These are phyloP conservation scores for Cenchrus purpureus DNA, from an alignment of 176 grass and related monocot genomes.

Conservation along the genomic window DNA sequence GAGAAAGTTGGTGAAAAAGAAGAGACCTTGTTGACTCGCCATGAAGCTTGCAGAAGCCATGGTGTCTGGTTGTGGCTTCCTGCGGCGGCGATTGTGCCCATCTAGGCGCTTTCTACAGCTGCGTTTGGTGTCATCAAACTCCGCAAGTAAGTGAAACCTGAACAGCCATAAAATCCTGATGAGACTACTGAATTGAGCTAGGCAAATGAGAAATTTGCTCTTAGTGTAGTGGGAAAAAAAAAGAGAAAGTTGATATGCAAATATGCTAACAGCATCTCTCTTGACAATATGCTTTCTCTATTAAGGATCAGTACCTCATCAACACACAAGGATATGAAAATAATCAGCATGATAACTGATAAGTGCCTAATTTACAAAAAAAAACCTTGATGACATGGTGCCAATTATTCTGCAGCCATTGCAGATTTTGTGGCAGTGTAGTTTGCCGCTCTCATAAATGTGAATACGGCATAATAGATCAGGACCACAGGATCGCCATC, in stretches of 20 bases:
- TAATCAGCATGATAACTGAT: slow-evolving; percentile 1
- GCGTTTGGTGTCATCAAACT: slow-evolving; percentile 89
- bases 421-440: background rate
- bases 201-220: too few relatives aligned
- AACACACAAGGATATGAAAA: slow-evolving; percentile 4
- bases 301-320: background rate
- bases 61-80: slow-evolving; percentile 73
- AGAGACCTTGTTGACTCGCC: slow-evolving; percentile 75
- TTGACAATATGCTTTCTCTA: background rate
- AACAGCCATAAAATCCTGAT: slow-evolving; percentile 20
- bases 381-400: slow-evolving; percentile 23
- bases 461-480: background rate
- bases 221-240: too few relatives aligned
- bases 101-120: slow-evolving; percentile 95
- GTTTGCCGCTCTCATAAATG: slow-evolving; percentile 2
- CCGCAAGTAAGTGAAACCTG: slow-evolving; percentile 87
- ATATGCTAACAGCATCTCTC: background rate
- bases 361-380: background rate
- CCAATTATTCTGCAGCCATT: background rate
- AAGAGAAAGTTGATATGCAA: background rate
- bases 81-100: slow-evolving; percentile 87
- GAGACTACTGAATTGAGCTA: slow-evolving; percentile 26
- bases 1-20: background rate
- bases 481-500: background rate
- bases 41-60: slow-evolving; percentile 65